Percentiles rank a stretch among this genome's conserved stretches.
phyloP scores from a whole-genome alignment of 768 basidiomycete species.

The Lentinula detonsa region DNA sequence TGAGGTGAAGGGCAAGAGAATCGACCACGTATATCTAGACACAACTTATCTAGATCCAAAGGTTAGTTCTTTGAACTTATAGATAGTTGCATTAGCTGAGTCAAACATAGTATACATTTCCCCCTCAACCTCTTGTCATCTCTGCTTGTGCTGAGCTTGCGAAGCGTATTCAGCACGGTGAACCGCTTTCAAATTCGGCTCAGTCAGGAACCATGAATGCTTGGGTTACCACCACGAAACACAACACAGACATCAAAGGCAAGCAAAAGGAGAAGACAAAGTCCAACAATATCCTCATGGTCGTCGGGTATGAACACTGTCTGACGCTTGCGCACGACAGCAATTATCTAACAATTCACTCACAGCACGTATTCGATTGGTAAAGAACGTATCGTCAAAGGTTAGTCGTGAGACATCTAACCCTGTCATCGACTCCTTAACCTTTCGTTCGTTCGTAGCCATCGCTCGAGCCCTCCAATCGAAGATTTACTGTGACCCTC shows the following conservation, averaged over 20 bases:
- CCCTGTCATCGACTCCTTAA: too few species aligned
- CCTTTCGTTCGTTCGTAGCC: constrained; percentile 26
- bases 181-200: constrained; percentile 19
- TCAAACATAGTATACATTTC: constrained; percentile 68
- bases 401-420: constrained; percentile 26
- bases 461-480: constrained; percentile 76
- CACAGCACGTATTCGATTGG: constrained; percentile 92
- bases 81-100: background rate
- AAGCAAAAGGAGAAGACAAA: constrained; percentile 28
- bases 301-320: constrained; percentile 58
- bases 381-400: constrained; percentile 97
- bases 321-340: background rate
- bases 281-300: constrained; percentile 40
- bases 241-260: constrained; percentile 13
- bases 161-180: constrained; percentile 43
- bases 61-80: constrained; percentile 24
- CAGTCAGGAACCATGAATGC: constrained; percentile 36
- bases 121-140: constrained; percentile 92
- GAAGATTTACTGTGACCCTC: constrained; percentile 85
- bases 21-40: constrained; percentile 91
- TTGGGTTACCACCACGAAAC: constrained; percentile 33
- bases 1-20: constrained; percentile 67
- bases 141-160: constrained; percentile 87
- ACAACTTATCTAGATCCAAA: constrained; percentile 94
- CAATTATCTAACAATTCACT: background rate